A percentile compares a stretch with the other conserved stretches of the same genome.
These are phyloP conservation scores for Yamadazyma blattariae DNA, from an alignment of 1,139 yeast genomes.

Conservation along the genomic window DNA sequence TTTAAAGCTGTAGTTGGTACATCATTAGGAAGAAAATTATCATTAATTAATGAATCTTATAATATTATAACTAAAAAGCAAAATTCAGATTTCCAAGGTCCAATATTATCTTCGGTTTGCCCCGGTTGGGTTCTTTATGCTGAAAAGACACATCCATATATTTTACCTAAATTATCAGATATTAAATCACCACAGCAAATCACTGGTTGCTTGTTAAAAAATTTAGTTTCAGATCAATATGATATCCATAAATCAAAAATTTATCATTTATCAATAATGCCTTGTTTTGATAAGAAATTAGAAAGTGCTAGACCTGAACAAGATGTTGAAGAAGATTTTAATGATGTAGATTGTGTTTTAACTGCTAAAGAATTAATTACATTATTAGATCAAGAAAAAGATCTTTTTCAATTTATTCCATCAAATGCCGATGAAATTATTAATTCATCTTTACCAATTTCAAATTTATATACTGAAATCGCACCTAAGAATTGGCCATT, in stretches of 20 bases:
- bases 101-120: conserved; percentile 66
- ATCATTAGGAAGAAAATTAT: conserved; percentile 72
- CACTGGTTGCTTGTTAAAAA: conserved; percentile 75
- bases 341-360: conserved; percentile 89
- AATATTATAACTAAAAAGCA: conserved; percentile 37
- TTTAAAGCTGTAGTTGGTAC: conserved; percentile 80
- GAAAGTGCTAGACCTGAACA: conserved; percentile 88
- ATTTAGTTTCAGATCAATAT: conserved; percentile 44
- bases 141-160: conserved; percentile 89
- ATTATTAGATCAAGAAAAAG: conserved; percentile 48
- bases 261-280: conserved; percentile 88
- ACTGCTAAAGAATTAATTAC: conserved; percentile 87
- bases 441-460: conserved; percentile 11
- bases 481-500: conserved; percentile 63
- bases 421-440: conserved; percentile 12
- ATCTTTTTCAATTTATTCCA: conserved; percentile 21
- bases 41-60: conserved; percentile 58
- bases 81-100: conserved; percentile 25
- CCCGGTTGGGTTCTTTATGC: conserved; percentile 98
- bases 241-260: conserved; percentile 36
- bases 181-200: conserved; percentile 93
- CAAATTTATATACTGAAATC: conserved; percentile 26
- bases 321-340: conserved; percentile 9
- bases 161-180: conserved; percentile 58
- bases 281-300: conserved; percentile 93